phyloP scores from a whole-genome alignment of 345 rosid species.

The Hypericum perforatum region DNA sequence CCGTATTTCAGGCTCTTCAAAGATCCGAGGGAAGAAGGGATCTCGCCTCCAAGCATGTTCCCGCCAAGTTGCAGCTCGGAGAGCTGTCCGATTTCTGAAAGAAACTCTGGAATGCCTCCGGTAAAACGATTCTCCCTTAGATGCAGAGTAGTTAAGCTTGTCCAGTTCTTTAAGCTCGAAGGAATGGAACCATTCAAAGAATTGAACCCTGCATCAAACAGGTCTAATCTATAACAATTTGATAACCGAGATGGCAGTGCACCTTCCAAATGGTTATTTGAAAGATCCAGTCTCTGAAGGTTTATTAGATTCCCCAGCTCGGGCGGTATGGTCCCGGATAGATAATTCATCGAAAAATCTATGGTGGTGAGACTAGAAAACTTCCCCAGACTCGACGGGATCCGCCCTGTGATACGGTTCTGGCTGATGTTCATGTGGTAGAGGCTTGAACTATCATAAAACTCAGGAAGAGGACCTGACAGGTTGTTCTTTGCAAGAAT shows the following conservation, averaged over 20 bases:
- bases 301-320: constrained; percentile 43
- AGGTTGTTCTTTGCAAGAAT: constrained; percentile 47
- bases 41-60: constrained; percentile 54
- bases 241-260: constrained; percentile 55
- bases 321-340: constrained; percentile 45
- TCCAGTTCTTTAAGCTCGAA: constrained; percentile 36
- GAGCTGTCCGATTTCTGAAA: constrained; percentile 39
- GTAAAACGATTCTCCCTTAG: constrained; percentile 47
- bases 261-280: constrained; percentile 50
- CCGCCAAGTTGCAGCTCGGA: constrained; percentile 48
- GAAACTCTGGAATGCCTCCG: constrained; percentile 53
- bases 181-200: constrained; percentile 52
- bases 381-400: constrained; percentile 47
- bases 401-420: constrained; percentile 48
- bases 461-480: constrained; percentile 50
- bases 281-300: constrained; percentile 40
- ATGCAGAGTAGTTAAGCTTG: constrained; percentile 37
- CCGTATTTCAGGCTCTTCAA: constrained; percentile 34
- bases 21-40: constrained; percentile 49
- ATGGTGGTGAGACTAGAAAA: constrained; percentile 37
- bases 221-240: constrained; percentile 26
- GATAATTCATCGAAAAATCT: constrained; percentile 49
- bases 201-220: constrained; percentile 58
- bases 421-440: constrained; percentile 38
- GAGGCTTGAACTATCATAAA: constrained; percentile 36